Evolutionary conservation across 179 eudicot genomes (phyloP), one percentile per base, ranked within the genome.

Genomic region (Drosera spatulata): DNA sequence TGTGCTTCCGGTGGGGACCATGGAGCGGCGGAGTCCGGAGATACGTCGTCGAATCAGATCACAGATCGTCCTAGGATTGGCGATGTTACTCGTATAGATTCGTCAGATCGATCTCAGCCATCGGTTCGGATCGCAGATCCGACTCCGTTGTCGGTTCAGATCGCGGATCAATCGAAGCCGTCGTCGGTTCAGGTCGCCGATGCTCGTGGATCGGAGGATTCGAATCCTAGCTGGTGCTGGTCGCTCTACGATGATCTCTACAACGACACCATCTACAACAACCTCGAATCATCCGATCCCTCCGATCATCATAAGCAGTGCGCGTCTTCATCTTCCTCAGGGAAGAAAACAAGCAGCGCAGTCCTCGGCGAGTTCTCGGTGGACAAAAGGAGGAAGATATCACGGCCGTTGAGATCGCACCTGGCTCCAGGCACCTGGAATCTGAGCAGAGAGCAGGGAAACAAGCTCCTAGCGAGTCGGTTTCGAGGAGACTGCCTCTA

Each of bases 361-460:
- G 15, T 3, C 4, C 59, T 33, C 0, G 59, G 33, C 6, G 39
- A 51, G 7, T 65, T 62, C 37, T 33, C 53, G 10, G 55, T 56
- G 10, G 50, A 70, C 43, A 91, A 85, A 74, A 75, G 65, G 63
- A 71, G 84, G 68, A 83, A 77, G 58, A 45, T 63, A 10, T 64
- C 61, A 6, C 68, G 88, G 50, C 56, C 75, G 10, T 33, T 60
- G 4, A 75, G 68, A 53, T 74, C 96, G 0, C 98, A 91, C 59
- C 63, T 91, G 58, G 98, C 98, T 1, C 74, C 87, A 0, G 91
- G 88, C 7, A 65, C 47, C 1, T 82, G 98, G 95, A 82, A 72
- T 53, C 41, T 91, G 62, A 82, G 96, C 72, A 66, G 96, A 1
- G 98, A 91, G 57, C 87, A 88, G 41, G 98, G 98, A 10, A 85